These are phyloP conservation scores for Oryza meridionalis DNA, from an alignment of 176 grass and related monocot genomes.

Conservation along the genomic window DNA sequence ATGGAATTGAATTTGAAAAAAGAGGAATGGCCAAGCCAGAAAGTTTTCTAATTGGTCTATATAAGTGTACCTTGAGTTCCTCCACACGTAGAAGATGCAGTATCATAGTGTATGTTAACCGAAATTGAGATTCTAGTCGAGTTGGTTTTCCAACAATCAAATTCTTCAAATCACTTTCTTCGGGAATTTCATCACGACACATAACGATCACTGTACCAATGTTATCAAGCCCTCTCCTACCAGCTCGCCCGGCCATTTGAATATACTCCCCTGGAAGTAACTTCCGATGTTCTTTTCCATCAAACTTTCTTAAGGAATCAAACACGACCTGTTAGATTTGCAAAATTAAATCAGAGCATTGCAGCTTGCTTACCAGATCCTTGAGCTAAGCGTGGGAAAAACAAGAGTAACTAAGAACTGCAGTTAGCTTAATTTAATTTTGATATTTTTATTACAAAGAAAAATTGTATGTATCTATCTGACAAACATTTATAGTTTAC, in stretches of 20 bases:
- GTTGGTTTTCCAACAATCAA: slow-evolving; percentile 95
- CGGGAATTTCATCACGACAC: slow-evolving; percentile 95
- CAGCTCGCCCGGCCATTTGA: slow-evolving; percentile 99
- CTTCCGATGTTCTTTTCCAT: slow-evolving; percentile 90
- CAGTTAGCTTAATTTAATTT: slow-evolving; percentile 26
- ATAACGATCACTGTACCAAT: slow-evolving; percentile 93
- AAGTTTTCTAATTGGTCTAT: slow-evolving; percentile 5
- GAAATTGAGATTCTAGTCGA: slow-evolving; percentile 84
- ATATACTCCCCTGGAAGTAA: slow-evolving; percentile 97
- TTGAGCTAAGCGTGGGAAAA: slow-evolving; percentile 19
- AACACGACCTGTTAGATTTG: slow-evolving; percentile 79
- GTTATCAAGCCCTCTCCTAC: slow-evolving; percentile 94
- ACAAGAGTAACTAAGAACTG: slow-evolving; percentile 24
- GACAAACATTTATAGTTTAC: neutral
- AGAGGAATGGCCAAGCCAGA: slow-evolving; percentile 6
- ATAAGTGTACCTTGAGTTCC: slow-evolving; percentile 74
- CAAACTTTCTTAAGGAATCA: slow-evolving; percentile 93
- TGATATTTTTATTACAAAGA: neutral
- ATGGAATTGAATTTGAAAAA: neutral
- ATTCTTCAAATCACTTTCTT: slow-evolving; percentile 96
- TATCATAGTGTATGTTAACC: slow-evolving; percentile 97
- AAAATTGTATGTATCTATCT: slow-evolving; percentile 16
- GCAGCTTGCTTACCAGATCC: slow-evolving; percentile 28
- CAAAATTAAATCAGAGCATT: slow-evolving; percentile 35
- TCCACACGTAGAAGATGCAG: slow-evolving; percentile 97